A percentile compares a stretch with the other conserved stretches of the same genome.
Evolutionary conservation across 768 basidiomycete species (phyloP).

Genomic region (Tylopilus rubrobrunneus): DNA sequence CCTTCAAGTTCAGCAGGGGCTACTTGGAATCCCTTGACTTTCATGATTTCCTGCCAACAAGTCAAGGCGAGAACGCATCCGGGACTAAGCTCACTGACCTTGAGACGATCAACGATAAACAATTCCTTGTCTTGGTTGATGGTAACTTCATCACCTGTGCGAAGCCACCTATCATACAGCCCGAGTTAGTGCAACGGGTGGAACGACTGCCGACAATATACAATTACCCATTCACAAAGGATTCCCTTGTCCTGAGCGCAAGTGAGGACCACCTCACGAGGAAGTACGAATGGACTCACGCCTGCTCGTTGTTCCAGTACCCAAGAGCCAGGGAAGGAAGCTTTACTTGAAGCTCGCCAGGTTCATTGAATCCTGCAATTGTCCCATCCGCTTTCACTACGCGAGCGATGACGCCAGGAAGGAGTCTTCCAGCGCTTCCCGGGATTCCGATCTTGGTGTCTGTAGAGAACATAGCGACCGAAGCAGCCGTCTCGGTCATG

Average conservation of each 20-base stretch:
- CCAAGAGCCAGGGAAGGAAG: conserved; percentile 38
- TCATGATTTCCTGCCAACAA: conserved; percentile 52
- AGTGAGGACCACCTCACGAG: neutral
- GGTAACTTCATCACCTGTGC: conserved; percentile 62
- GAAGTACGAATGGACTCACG: conserved; percentile 40
- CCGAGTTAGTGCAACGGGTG: neutral
- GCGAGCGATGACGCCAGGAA: conserved; percentile 54
- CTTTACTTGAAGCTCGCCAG: conserved; percentile 56
- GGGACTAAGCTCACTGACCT: conserved; percentile 33
- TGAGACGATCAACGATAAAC: conserved; percentile 60
- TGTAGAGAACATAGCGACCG: conserved; percentile 47
- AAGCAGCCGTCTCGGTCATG: conserved; percentile 62
- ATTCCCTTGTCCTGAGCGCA: conserved; percentile 54
- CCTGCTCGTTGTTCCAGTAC: conserved; percentile 54
- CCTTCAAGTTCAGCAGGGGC: conserved; percentile 73
- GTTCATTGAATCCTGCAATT: conserved; percentile 49
- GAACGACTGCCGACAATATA: neutral
- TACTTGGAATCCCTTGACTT: conserved; percentile 70
- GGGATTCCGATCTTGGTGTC: conserved; percentile 46
- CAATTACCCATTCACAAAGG: conserved; percentile 61
- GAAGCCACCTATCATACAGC: conserved; percentile 49
- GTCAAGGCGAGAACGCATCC: conserved; percentile 3
- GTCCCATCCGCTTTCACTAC: conserved; percentile 58
- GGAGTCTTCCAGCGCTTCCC: conserved; percentile 45
- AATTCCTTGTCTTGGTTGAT: conserved; percentile 53